phyloP scores from a whole-genome alignment of 345 rosid species.

The Cardiospermum halicacabum region DNA sequence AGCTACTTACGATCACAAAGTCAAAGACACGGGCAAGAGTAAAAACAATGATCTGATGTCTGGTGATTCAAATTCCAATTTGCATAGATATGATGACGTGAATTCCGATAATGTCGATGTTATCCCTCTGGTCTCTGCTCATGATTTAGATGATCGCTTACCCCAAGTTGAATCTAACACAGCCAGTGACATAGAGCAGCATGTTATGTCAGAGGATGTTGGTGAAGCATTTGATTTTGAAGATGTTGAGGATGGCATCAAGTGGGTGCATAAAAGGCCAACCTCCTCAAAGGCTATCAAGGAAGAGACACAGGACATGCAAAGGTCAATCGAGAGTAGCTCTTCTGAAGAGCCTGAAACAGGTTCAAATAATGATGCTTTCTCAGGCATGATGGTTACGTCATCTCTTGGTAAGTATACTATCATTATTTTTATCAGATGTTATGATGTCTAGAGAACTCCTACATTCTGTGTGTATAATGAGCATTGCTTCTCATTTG shows the following conservation, averaged over 20 bases:
- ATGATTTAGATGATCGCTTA: neutral
- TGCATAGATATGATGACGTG: neutral
- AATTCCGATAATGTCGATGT: neutral
- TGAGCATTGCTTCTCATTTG: neutral
- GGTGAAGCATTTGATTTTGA: neutral
- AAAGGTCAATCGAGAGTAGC: neutral
- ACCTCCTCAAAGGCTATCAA: neutral
- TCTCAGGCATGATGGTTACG: neutral
- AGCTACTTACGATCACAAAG: slow-evolving; percentile 1
- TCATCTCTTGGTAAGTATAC: slow-evolving; percentile 3
- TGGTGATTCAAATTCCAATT: neutral
- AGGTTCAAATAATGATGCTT: neutral
- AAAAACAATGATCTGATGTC: neutral
- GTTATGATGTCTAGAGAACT: neutral
- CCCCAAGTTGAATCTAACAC: neutral
- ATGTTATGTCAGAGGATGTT: neutral
- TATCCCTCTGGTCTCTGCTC: neutral
- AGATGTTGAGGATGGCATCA: neutral
- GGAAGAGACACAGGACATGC: slow-evolving; percentile 1
- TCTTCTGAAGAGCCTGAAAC: slow-evolving; percentile 10
- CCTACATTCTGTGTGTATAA: neutral
- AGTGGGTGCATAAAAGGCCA: neutral
- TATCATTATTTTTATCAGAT: neutral
- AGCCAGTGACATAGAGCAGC: neutral
- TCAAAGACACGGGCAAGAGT: neutral